Conservation (phyloP, 2,329 filamentous ascomycete species). For the Epichloe elymi region DNA sequence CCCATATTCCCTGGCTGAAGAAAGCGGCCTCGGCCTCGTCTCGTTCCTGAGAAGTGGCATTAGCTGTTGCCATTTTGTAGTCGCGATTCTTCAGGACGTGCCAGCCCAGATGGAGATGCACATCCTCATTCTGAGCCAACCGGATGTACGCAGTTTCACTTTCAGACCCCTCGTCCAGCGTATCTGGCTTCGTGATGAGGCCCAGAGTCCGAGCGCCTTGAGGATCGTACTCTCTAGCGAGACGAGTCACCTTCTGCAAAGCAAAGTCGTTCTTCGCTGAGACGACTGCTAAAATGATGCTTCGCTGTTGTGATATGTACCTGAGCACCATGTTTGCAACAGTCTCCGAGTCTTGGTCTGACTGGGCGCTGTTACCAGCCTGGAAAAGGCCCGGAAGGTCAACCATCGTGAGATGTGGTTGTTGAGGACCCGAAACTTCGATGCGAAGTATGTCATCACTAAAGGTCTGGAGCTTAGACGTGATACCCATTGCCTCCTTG, state of each 20-base stretch:
- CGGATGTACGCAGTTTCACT: constrained; percentile 26
- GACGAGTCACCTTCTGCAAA: constrained; percentile 41
- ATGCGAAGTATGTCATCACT: constrained; percentile 32
- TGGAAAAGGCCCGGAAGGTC: constrained; percentile 45
- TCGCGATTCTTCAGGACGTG: constrained; percentile 36
- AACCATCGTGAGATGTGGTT: constrained; percentile 43
- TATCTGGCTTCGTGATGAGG: constrained; percentile 44
- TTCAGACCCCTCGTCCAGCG: constrained; percentile 17
- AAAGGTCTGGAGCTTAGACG: constrained; percentile 23
- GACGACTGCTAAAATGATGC: constrained; percentile 46
- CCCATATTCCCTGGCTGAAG: constrained; percentile 30
- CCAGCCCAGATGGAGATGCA: constrained; percentile 37
- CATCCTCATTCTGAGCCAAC: constrained; percentile 31
- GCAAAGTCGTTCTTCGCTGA: constrained; percentile 42
- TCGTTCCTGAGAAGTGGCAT: constrained; percentile 18
- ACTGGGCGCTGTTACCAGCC: constrained; percentile 30
- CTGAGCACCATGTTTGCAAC: constrained; percentile 33
- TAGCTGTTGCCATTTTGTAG: constrained; percentile 18
- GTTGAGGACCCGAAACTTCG: constrained; percentile 32
- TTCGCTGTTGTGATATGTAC: constrained; percentile 45
- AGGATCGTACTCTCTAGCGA: constrained; percentile 18
- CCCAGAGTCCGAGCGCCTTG: constrained; percentile 33
- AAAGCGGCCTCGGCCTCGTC: constrained; percentile 28
- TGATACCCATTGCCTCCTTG: constrained; percentile 35
- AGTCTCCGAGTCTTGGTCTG: constrained; percentile 26